Conservation (phyloP, 108 stramenopile species). For the Fragilaria crotonensis region DNA sequence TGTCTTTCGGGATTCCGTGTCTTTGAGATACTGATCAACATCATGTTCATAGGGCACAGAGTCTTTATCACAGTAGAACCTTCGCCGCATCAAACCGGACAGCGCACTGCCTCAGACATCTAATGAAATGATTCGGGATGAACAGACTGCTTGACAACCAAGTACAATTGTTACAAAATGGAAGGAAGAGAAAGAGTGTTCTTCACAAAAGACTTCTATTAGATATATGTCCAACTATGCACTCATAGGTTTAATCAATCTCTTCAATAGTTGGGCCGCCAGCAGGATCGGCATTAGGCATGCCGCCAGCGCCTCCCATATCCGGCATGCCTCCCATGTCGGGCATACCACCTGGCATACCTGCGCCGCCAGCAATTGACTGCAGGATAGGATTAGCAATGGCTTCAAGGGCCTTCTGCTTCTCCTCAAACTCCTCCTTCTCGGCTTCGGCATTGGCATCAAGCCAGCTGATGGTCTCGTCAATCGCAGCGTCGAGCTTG, state of each 20-base stretch:
- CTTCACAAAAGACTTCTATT: no score
- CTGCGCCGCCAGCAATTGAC: constrained; percentile 70
- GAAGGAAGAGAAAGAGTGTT: no score
- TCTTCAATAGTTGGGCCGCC: constrained; percentile 89
- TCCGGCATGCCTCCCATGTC: constrained; percentile 76
- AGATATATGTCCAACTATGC: no score
- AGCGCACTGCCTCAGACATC: no score
- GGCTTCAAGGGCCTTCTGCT: constrained; percentile 94
- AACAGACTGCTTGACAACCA: no score
- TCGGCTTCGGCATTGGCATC: constrained; percentile 90
- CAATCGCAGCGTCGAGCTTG: constrained; percentile 72
- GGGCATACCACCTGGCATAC: constrained; percentile 54
- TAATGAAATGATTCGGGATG: no score
- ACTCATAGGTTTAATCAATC: constrained; percentile 70
- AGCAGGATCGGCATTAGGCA: constrained; percentile 65
- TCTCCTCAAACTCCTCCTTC: constrained; percentile 97
- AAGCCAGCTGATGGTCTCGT: constrained; percentile 91
- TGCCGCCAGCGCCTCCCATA: constrained; percentile 48
- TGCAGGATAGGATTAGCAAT: constrained; percentile 91
- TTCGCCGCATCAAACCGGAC: no score
- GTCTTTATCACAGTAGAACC: no score
- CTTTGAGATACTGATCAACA: no score
- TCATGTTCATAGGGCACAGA: no score
- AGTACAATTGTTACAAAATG: no score
- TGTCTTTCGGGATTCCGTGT: no score